Evolutionary conservation across 2,329 filamentous ascomycete species (phyloP), one percentile per base, ranked within the genome.

Genomic region (Xylaria sp.): DNA sequence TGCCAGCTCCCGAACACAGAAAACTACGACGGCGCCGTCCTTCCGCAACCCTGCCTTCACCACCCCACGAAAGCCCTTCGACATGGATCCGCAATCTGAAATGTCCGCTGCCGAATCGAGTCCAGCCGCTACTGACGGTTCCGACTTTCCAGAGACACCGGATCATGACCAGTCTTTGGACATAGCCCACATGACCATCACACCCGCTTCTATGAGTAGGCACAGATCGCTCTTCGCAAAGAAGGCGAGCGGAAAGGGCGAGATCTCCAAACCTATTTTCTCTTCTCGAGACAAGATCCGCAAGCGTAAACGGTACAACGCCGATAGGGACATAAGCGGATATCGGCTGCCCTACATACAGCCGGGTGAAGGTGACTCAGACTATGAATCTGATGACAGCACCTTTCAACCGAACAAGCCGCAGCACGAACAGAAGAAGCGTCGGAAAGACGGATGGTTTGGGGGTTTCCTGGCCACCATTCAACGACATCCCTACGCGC

Each of bases 21-120:
- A 79, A 61, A 79, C 79, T 44, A 78, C 81, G 51, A 79, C 81
- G 0, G 85, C 83, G 0, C 80, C 86, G 15, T 81, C 83, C 0
- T 90, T 90, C 69, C 85, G 88, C 25, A 90, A 90, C 70, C 86
- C 88, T 0, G 85, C 87, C 2, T 90, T 90, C 69, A 89, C 85
- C 1, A 90, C 88, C 0, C 88, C 88, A 0, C 85, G 88, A 55
- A 86, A 84, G 65, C 83, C 85, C 0, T 81, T 86, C 66, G 86
- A 89, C 39, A 82, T 86, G 38, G 79, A 83, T 17, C 74, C 81
- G 2, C 78, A 86, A 55, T 87, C 87, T 3, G 87, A 89, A 72
- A 79, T 80, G 45, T 89, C 87, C 2, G 84, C 84, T 31, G 82
- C 84, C 49, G 88, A 90, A 68, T 85, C 86, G 20, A 90, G 88